A percentile compares a stretch with the other conserved stretches of the same genome.
These are phyloP conservation scores for Nakaseomyces bracarensis DNA, from an alignment of 1,139 yeast species.

Conservation along the genomic window DNA sequence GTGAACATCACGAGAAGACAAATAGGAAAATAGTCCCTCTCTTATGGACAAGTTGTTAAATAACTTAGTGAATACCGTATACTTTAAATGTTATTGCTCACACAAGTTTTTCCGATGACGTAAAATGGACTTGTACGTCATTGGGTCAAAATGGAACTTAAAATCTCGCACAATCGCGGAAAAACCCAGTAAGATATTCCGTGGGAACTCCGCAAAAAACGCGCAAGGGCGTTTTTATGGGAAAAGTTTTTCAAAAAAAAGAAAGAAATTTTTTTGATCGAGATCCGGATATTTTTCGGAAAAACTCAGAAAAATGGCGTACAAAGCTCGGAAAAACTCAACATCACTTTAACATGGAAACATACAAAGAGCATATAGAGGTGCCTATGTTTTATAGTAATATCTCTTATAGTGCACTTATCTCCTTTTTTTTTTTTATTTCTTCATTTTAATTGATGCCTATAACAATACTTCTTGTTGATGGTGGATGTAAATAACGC, in stretches of 20 bases:
- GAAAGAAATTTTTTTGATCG: background rate
- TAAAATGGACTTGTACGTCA: slow-evolving; percentile 2
- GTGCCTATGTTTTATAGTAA: too few relatives aligned
- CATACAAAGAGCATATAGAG: background rate
- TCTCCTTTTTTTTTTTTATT: background rate
- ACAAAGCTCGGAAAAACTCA: slow-evolving; percentile 3
- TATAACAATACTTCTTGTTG: background rate
- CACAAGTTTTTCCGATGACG: slow-evolving; percentile 1
- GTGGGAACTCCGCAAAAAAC: slow-evolving; percentile 7
- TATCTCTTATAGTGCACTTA: background rate
- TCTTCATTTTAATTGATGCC: too few relatives aligned
- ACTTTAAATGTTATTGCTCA: too few relatives aligned
- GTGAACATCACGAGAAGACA: too few relatives aligned
- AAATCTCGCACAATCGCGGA: slow-evolving; percentile 6
- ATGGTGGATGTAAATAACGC: slow-evolving; percentile 1
- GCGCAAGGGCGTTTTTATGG: background rate
- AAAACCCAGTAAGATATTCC: slow-evolving; percentile 5
- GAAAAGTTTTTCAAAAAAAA: background rate
- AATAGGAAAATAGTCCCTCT: too few relatives aligned
- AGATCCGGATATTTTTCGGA: background rate
- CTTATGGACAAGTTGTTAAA: too few relatives aligned
- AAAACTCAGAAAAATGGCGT: background rate
- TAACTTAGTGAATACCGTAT: too few relatives aligned
- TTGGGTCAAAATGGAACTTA: slow-evolving; percentile 2
- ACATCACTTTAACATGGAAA: background rate